These are phyloP conservation scores for Blakeslea trispora DNA, from an alignment of 371 early-diverging fungal species.

Conservation along the genomic window DNA sequence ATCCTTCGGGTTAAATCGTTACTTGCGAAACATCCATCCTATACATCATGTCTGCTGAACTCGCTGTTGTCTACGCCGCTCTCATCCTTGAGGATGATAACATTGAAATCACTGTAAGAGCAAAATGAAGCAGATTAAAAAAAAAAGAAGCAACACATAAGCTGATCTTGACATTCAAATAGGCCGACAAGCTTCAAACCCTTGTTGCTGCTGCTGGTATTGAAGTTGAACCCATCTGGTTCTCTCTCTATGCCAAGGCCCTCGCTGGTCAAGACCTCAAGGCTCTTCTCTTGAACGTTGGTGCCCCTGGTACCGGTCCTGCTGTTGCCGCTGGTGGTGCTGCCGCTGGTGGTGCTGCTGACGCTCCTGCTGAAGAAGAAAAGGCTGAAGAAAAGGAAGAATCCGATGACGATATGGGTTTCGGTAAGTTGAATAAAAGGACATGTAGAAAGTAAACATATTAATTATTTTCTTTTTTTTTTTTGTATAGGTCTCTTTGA, in stretches of 20 bases:
- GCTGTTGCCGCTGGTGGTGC: constrained; percentile 56
- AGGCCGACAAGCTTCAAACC: constrained; percentile 94
- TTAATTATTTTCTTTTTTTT: constrained; percentile 10
- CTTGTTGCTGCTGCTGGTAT: constrained; percentile 92
- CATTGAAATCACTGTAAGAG: constrained; percentile 93
- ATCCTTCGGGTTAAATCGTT: constrained; percentile 45
- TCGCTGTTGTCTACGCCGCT: constrained; percentile 95
- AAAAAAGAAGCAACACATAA: background rate
- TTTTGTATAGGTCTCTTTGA: constrained; percentile 92
- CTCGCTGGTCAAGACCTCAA: constrained; percentile 92
- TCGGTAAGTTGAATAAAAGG: constrained; percentile 52
- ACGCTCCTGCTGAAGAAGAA: constrained; percentile 53
- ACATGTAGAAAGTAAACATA: background rate
- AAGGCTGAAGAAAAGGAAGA: constrained; percentile 85
- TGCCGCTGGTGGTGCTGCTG: constrained; percentile 58
- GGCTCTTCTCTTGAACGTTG: constrained; percentile 90
- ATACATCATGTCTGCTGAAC: constrained; percentile 70
- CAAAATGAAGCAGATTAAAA: background rate
- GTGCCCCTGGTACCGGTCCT: constrained; percentile 69
- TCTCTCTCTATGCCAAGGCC: constrained; percentile 97
- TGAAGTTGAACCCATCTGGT: constrained; percentile 95
- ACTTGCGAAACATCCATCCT: constrained; percentile 34
- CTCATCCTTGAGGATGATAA: constrained; percentile 98
- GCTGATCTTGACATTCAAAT: constrained; percentile 9
- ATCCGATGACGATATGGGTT: constrained; percentile 93